These are phyloP conservation scores for Monosporascus sp. DNA, from an alignment of 2,329 filamentous ascomycete species.

Conservation along the genomic window DNA sequence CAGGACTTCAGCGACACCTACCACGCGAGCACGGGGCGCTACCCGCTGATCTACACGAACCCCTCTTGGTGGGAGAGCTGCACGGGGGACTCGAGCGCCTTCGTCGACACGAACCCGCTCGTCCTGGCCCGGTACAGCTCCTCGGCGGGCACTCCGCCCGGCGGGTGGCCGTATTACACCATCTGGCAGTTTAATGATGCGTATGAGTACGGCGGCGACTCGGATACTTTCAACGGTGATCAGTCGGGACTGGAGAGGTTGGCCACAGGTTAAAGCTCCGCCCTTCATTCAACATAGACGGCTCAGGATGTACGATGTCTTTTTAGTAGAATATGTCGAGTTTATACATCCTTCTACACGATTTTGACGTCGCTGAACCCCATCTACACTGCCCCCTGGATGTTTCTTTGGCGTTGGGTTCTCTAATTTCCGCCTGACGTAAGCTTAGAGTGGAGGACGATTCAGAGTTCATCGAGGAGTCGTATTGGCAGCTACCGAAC, in stretches of 20 bases:
- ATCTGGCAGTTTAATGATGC: conserved; percentile 49
- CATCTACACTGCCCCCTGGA: too few relatives aligned
- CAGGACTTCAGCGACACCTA: conserved; percentile 47
- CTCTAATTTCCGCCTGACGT: too few relatives aligned
- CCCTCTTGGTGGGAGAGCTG: conserved; percentile 49
- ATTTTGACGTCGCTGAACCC: too few relatives aligned
- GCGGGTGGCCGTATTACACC: conserved; percentile 46
- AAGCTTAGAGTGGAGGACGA: too few relatives aligned
- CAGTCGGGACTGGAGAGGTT: conserved; percentile 14
- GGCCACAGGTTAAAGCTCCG: conserved; percentile 11
- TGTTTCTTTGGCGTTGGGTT: too few relatives aligned
- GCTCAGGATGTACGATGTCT: too few relatives aligned
- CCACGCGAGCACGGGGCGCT: conserved; percentile 36
- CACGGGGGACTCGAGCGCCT: conserved; percentile 43
- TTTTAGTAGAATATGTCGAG: too few relatives aligned
- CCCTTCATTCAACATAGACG: too few relatives aligned
- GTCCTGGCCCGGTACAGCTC: conserved; percentile 40
- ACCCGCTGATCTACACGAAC: conserved; percentile 48
- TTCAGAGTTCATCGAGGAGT: too few relatives aligned
- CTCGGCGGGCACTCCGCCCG: conserved; percentile 38
- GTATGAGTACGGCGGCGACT: conserved; percentile 46
- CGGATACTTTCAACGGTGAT: conserved; percentile 45
- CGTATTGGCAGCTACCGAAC: too few relatives aligned
- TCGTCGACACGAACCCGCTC: conserved; percentile 39
- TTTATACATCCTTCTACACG: too few relatives aligned